Base-by-base conservation (phyloP, 108 stramenopile species). In the Conticribra weissflogii region DNA sequence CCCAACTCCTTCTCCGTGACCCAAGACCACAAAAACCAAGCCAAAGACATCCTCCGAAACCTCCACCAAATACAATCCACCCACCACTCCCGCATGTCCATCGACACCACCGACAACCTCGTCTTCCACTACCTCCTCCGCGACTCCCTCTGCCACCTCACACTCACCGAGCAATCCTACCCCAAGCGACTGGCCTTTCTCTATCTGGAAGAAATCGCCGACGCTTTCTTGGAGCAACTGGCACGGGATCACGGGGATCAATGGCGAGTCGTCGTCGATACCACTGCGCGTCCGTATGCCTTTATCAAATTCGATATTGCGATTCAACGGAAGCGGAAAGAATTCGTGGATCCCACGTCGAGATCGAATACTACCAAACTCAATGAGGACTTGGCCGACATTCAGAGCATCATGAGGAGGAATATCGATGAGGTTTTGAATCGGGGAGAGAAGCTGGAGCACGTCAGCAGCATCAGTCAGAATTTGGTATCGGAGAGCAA, bases 151-250 rank as follows among this genome's bases (percentile, higher is more conserved):
- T 89, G 87, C 51, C 96, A 90, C 44, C 72, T 95, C 19, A 81
- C 90, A 0, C 64, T 93, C 77, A 87, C 90, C 7, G 87, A 90
- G 78, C 70, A 68, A 48, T 63, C 82, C 49, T 99, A 98, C 83
- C 98, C 98, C n/a, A 98, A 98, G 81, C 88, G 97, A 48, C 68
- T 96, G 52, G 94, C 96, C 14, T 99, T 99, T 72, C 80, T 97
- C 45, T 99, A 97, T 74, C 81, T 99, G 18, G 96, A 97, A 59
- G 97, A 99, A 81, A 79, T 98, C 14, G 83, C 86, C 47, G 87
- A 92, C 71, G 72, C 81, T 16, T 89, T 98, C 70, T 63, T 93
- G 52, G 81, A 87, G 66, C 90, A 93, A 32, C 63, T 98, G 45
- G 76, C 88, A 19, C 69, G 83, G 46, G 93, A 96, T 52, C 90